These are phyloP conservation scores for Ceratocystis cacaofunesta DNA, from an alignment of 2,329 filamentous ascomycete species.

Conservation along the genomic window DNA sequence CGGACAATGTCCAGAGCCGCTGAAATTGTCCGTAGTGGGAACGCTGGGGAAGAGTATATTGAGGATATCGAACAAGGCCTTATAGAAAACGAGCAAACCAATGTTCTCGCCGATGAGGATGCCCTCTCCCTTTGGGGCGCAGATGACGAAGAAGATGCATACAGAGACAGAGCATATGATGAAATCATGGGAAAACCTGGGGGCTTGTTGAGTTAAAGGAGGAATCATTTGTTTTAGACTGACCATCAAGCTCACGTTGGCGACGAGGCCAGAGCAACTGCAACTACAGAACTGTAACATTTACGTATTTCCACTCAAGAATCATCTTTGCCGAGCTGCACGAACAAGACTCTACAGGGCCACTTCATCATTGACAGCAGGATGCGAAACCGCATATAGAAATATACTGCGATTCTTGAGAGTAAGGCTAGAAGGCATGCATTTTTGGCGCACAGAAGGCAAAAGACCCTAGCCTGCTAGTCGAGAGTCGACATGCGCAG, in stretches of 20 bases:
- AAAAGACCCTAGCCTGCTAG: not conserved
- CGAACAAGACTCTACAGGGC: not conserved
- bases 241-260: not conserved
- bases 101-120: constrained; percentile 44
- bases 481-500: constrained; percentile 27
- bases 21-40: constrained; percentile 36
- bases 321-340: not conserved
- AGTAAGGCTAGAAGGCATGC: not conserved
- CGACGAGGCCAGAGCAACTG: not conserved
- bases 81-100: constrained; percentile 36
- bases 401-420: not conserved
- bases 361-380: not conserved
- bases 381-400: not conserved
- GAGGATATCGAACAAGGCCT: constrained; percentile 31
- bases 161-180: constrained; percentile 15
- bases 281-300: not conserved
- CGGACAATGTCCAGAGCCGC: constrained; percentile 49
- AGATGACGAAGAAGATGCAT: constrained; percentile 20
- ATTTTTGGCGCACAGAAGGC: not conserved
- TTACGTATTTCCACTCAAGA: not conserved
- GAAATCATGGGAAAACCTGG: constrained; percentile 17
- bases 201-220: constrained; percentile 9
- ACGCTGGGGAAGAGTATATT: constrained; percentile 20
- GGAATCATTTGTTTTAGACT: not conserved
- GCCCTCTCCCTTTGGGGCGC: constrained; percentile 44